Conservation (phyloP, 2,329 filamentous ascomycete species). For the Fusarium sp. region DNA sequence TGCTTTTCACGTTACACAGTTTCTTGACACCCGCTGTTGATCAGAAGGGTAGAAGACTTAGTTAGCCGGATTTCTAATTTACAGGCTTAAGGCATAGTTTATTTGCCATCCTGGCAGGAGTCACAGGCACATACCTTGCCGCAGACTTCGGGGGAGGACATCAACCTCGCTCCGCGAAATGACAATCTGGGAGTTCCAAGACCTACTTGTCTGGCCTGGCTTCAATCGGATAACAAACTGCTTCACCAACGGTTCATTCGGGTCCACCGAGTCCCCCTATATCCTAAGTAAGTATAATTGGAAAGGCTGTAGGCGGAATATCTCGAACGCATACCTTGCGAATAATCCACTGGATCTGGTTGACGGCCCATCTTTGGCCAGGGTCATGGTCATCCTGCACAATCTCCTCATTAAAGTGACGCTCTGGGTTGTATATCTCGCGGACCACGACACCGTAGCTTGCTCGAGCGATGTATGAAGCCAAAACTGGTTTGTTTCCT, state of each 20-base stretch:
- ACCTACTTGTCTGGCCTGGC: neutral
- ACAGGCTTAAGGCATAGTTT: neutral
- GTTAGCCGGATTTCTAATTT: neutral
- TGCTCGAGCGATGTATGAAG: neutral
- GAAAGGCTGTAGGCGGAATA: neutral
- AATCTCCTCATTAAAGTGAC: neutral
- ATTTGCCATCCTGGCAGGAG: neutral
- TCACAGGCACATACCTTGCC: neutral
- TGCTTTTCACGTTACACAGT: neutral
- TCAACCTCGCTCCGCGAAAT: neutral
- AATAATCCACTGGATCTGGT: neutral
- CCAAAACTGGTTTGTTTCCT: neutral
- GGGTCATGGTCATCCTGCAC: neutral
- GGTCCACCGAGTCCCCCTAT: neutral
- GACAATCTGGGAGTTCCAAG: neutral
- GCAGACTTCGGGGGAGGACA: neutral
- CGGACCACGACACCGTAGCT: neutral
- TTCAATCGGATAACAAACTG: neutral
- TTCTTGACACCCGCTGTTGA: neutral
- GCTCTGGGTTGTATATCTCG: neutral
- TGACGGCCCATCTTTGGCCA: neutral
- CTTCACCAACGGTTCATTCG: neutral
- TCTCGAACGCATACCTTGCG: neutral
- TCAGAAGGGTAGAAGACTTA: neutral
- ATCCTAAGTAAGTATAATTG: neutral